Base-by-base conservation (phyloP, 1,284 basidiomycete species). In the Ustilago nuda region DNA sequence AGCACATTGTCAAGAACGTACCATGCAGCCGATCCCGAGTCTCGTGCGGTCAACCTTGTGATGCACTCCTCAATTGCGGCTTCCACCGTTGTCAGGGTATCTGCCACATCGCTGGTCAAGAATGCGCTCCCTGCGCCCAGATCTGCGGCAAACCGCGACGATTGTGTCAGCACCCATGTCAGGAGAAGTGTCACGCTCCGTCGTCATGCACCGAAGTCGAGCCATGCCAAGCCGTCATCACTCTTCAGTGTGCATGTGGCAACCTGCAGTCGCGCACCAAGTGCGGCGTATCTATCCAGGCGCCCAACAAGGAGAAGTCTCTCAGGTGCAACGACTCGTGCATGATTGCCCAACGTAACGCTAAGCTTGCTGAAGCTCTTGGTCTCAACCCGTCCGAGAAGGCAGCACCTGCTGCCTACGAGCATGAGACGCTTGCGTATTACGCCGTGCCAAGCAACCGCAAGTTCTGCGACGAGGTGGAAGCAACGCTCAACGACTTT, bases 281-380 rank as follows among this genome's bases (percentile, higher is more conserved):
- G 30, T 82, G 80, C 46, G 78, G 78, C 53, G 76, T 77, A 11
- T 78, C 76, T 39, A 72, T 80, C 33, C 68, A 72, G 32, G 58
- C 62, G 4, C 73, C 69, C 19, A 76, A 64, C 67, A 75, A 71
- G 56, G 76, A 76, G 35, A 75, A 78, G 55, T 63, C 66, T 46
- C 78, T 84, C 48, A 79, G 77, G 64, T 85, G 84, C 76, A 84
- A 73, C 53, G 82, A 83, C 54, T 74, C 75, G 17, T 85, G 84
- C 65, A 62, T 74, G 33, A 66, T 84, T 11, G 84, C 84, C 6
- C 80, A 82, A 68, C 76, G 84, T n/a, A 85, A 85, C 53, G 81
- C 82, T 13, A 79, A 77, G 61, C 66, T 85, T 7, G 83, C 84
- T 33, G 81, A 83, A 52, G 84, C 84, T 8, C 67, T 85, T 4